Percentiles rank a stretch among this genome's conserved stretches.
phyloP scores from a whole-genome alignment of 305 asterid genomes.

The Caryopteris hybrid region DNA sequence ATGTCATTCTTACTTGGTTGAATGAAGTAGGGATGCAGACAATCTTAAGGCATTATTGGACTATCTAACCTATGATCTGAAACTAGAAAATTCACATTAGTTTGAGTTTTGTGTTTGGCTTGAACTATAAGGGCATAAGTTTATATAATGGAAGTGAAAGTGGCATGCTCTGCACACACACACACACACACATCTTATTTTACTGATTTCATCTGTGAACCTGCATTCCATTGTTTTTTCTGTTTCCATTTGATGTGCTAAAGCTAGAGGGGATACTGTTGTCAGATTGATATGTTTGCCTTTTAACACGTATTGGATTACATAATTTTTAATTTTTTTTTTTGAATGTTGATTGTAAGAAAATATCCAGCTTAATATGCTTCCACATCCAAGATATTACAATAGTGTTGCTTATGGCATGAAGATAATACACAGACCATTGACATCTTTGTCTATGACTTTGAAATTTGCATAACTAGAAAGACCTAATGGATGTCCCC shows the following conservation, averaged over 20 bases:
- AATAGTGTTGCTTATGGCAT: background rate
- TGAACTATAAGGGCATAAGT: background rate
- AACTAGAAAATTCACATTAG: background rate
- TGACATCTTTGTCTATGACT: background rate
- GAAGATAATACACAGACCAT: background rate
- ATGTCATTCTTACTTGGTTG: background rate
- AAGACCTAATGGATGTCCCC: background rate
- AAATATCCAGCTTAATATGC: background rate
- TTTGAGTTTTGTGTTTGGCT: slow-evolving; percentile 10
- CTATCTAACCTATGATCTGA: background rate
- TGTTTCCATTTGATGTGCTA: background rate
- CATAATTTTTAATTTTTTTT: too few species aligned
- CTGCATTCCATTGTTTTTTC: background rate
- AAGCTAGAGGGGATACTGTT: background rate
- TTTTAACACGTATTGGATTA: background rate
- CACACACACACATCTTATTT: background rate
- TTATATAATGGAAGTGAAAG: background rate
- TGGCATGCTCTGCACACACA: background rate
- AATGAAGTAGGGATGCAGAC: background rate
- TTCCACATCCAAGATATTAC: slow-evolving; percentile 1
- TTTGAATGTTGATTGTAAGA: slow-evolving; percentile 1
- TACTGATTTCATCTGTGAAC: background rate
- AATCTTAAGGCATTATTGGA: background rate
- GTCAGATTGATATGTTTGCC: background rate
- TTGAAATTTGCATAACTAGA: background rate